Conservation (phyloP, 1,284 basidiomycete genomes). For the Moniliophthora roreri region DNA sequence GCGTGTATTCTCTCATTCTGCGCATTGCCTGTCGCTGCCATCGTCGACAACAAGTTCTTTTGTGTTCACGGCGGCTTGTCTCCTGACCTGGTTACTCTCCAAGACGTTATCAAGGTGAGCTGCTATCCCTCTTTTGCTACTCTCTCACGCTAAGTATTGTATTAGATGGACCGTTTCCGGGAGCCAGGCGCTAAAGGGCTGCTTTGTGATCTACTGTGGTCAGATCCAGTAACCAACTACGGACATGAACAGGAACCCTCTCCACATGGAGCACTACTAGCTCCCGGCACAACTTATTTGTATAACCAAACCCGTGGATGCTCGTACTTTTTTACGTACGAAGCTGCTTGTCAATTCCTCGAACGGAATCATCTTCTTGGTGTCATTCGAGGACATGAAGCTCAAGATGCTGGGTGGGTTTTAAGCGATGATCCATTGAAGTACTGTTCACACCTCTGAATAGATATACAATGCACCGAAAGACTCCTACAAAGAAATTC, state of each 20-base stretch:
- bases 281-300: slow-evolving; percentile 61
- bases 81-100: slow-evolving; percentile 82
- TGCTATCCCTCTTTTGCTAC: slow-evolving; percentile 10
- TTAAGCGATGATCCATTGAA: neutral
- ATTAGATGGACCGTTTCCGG: slow-evolving; percentile 85
- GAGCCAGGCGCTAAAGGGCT: slow-evolving; percentile 94
- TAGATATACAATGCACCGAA: slow-evolving; percentile 92
- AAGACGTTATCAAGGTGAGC: slow-evolving; percentile 77
- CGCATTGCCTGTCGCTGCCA: slow-evolving; percentile 86
- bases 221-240: slow-evolving; percentile 85
- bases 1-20: slow-evolving; percentile 92
- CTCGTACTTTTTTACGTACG: slow-evolving; percentile 95
- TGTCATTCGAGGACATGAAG: slow-evolving; percentile 96
- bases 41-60: slow-evolving; percentile 97
- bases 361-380: slow-evolving; percentile 91
- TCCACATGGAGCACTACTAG: slow-evolving; percentile 33
- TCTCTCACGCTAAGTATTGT: slow-evolving; percentile 8
- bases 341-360: slow-evolving; percentile 92
- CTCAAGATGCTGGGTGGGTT: slow-evolving; percentile 90
- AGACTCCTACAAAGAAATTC: slow-evolving; percentile 88
- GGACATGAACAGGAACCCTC: slow-evolving; percentile 53
- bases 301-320: slow-evolving; percentile 94
- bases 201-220: slow-evolving; percentile 95
- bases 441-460: neutral
- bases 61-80: slow-evolving; percentile 98